Conservation (phyloP, 495 filamentous ascomycete genomes). For the Penicillium malachiteum region DNA sequence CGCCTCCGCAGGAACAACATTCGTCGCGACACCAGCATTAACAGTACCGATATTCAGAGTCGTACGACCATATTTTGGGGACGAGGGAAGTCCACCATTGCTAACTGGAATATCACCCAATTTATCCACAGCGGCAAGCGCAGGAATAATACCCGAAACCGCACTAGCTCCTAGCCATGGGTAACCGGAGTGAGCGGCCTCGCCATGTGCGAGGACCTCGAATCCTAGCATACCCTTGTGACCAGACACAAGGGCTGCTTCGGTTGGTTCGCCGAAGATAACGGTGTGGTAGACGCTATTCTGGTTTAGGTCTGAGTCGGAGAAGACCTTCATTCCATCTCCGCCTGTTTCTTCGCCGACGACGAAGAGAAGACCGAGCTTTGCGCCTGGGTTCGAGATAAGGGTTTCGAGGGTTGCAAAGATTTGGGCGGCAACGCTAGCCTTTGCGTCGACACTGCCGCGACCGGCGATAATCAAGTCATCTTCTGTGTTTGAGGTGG, state of each 20-base stretch:
- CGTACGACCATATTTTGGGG: conserved; percentile 75
- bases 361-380: conserved; percentile 78
- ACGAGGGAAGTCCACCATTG: conserved; percentile 62
- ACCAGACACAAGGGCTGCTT: conserved; percentile 78
- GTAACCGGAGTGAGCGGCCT: conserved; percentile 86
- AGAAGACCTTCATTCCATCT: conserved; percentile 72
- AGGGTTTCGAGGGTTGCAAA: conserved; percentile 65
- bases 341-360: conserved; percentile 83
- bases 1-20: conserved; percentile 79
- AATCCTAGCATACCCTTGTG: conserved; percentile 81
- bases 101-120: conserved; percentile 44
- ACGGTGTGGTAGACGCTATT: conserved; percentile 57
- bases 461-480: conserved; percentile 62
- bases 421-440: conserved; percentile 76
- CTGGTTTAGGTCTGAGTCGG: conserved; percentile 37
- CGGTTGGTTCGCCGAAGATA: conserved; percentile 91
- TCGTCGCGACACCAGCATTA: conserved; percentile 79
- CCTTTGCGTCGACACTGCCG: conserved; percentile 89
- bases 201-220: conserved; percentile 63
- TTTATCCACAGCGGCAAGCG: conserved; percentile 59
- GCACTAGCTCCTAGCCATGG: conserved; percentile 81
- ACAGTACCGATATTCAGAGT: conserved; percentile 83
- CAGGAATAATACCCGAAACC: conserved; percentile 69
- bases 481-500: conserved; percentile 30
- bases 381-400: conserved; percentile 32